phyloP scores from a whole-genome alignment of 1,284 basidiomycete genomes.

The Leccinum subrobustum region DNA sequence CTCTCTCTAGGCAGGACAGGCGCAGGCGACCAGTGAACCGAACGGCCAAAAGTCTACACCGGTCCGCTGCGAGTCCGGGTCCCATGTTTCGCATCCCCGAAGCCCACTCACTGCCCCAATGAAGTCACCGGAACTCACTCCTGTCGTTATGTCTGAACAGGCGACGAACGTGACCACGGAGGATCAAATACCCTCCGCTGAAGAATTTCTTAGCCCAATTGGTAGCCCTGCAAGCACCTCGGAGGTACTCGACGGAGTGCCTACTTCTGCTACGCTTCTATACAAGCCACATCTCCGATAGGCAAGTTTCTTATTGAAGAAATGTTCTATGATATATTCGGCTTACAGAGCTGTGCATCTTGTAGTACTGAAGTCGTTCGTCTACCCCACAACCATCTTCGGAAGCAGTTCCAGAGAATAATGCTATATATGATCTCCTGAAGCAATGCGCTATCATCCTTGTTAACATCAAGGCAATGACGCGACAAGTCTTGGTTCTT shows the following conservation, averaged over 20 bases:
- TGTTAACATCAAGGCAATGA: no score
- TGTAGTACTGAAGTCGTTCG: no score
- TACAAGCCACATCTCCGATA: no score
- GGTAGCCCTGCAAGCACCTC: constrained; percentile 15
- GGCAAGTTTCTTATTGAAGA: no score
- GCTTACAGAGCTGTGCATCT: no score
- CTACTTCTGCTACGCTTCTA: not conserved
- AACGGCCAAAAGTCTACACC: not conserved
- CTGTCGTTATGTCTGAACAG: not conserved
- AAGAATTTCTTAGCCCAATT: constrained; percentile 31
- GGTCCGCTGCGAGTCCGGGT: not conserved
- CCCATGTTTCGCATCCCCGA: not conserved
- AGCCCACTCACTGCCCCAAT: not conserved
- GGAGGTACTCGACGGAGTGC: no score
- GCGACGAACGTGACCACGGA: constrained; percentile 1
- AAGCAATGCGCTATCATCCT: no score
- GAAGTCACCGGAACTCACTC: not conserved
- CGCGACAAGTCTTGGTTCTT: no score
- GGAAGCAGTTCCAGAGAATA: no score
- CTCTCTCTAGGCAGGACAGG: constrained; percentile 36
- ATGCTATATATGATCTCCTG: no score
- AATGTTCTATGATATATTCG: no score
- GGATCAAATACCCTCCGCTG: constrained; percentile 6
- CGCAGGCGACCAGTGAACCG: constrained; percentile 20
- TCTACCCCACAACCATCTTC: no score